Evolutionary conservation across 2,329 filamentous ascomycete species (phyloP).

Genomic region (Colletotrichum viniferum): DNA sequence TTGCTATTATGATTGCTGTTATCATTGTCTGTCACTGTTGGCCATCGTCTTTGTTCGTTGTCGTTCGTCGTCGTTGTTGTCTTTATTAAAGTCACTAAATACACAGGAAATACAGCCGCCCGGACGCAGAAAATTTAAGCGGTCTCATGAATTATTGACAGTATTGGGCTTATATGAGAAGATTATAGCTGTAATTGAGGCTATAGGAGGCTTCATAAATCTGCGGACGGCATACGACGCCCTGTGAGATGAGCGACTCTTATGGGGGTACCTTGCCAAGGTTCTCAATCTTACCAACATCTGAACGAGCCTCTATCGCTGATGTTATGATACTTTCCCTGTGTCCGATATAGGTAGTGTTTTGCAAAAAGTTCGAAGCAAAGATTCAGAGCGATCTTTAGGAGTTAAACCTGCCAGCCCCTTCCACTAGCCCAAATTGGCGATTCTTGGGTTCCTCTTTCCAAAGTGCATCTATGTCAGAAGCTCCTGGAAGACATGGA

Average conservation of each 20-base stretch:
- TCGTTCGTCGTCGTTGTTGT: too few species aligned
- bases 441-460: neutral
- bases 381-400: neutral
- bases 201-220: fast-evolving
- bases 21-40: too few species aligned
- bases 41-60: too few species aligned
- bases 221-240: neutral
- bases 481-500: neutral
- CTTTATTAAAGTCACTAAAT: too few species aligned
- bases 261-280: neutral
- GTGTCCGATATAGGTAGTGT: neutral
- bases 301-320: neutral
- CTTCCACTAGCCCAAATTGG: neutral
- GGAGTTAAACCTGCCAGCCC: neutral
- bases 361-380: neutral
- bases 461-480: neutral
- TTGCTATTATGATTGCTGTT: too few species aligned
- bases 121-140: neutral
- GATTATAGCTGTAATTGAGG: neutral
- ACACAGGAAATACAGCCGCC: too few species aligned
- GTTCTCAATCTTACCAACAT: neutral
- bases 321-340: neutral
- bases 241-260: neutral
- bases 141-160: too few species aligned
- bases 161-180: neutral